phyloP scores from a whole-genome alignment of 1,284 basidiomycete species.

The Moesziomyces aphidis region DNA sequence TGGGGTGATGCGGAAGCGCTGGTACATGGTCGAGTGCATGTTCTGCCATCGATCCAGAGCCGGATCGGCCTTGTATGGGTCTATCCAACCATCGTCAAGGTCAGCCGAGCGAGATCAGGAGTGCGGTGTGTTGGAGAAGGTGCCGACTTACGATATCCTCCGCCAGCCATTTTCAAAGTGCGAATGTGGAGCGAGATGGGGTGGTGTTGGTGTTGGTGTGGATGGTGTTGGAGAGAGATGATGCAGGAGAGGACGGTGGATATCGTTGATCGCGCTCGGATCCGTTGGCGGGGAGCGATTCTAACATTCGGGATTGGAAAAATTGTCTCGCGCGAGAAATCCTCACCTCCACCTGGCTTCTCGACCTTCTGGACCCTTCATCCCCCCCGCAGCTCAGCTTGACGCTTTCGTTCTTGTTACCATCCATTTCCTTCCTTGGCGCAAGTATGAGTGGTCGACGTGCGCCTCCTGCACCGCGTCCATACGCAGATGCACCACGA shows the following conservation, averaged over 20 bases:
- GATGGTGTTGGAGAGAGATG: conserved; percentile 1
- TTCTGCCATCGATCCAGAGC: conserved; percentile 63
- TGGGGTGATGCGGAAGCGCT: conserved; percentile 59
- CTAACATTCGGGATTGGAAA: neutral
- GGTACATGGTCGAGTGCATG: conserved; percentile 66
- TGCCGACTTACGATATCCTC: conserved; percentile 55
- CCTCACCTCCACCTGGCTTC: conserved; percentile 18
- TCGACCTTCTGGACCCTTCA: conserved; percentile 10
- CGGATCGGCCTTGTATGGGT: conserved; percentile 64
- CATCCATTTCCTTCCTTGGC: neutral
- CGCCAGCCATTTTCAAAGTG: conserved; percentile 56
- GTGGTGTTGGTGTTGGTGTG: neutral
- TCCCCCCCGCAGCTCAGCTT: too few relatives aligned
- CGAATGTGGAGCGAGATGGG: neutral
- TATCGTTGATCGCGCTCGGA: conserved; percentile 26
- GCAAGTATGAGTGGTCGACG: conserved; percentile 25
- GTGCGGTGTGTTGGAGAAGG: neutral
- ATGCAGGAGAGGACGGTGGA: conserved; percentile 3
- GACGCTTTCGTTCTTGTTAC: too few relatives aligned
- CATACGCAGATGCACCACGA: neutral
- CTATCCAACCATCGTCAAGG: conserved; percentile 12
- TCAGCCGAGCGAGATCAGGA: neutral
- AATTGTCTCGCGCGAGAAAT: conserved; percentile 22
- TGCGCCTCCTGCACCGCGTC: conserved; percentile 23
- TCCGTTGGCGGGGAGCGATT: conserved; percentile 7